Evolutionary conservation across 2,329 filamentous ascomycete genomes (phyloP), one percentile per base, ranked within the genome.

Genomic region (Phialophora macrospora): DNA sequence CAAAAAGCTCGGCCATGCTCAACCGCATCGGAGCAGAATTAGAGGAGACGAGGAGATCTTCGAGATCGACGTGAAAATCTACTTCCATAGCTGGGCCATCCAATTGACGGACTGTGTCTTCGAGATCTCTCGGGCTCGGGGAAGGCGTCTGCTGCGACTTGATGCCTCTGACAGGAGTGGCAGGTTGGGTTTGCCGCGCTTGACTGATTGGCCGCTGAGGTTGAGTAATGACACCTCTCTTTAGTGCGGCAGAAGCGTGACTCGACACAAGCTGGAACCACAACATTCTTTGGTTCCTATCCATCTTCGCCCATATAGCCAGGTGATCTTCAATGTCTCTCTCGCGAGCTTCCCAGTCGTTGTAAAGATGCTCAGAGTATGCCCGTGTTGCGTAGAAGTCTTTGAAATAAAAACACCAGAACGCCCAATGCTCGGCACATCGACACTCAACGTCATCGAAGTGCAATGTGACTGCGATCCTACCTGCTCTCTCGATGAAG

Each of bases 1-100:
- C 60, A 38, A 69, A 69, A 22, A 67, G 63, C 11, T 67, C 59
- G 12, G 65, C 48, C 49, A 67, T 69, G 22, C 32, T 62, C 4
- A 65, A 32, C 5, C 58, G 55, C 20, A 34, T 28, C 2, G 61
- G 8, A 30, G n/a, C 38, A 28, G n/a, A 9, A 6, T 60, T 32
- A 46, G 58, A 24, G 17, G 64, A 11, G n/a, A 14, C 3, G 24
- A 48, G 32, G 12, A 32, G 30, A 28, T 52, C 48, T 52, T 38
- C 46, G 38, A 54, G 12, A 7, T 41, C 48, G 30, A 12, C 22
- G 24, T 41, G 58, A 28, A 38, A 26, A 28, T 44, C 30, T 26
- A 41, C 17, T 41, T 41, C 32, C n/a, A 28, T 14, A 4, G 48
- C 30, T 17, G 46, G 58, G 20, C 46, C 58, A 12, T 41, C 46